These are phyloP conservation scores for Chlorella sp. DNA, from an alignment of 139 green algal genomes.

Conservation along the genomic window DNA sequence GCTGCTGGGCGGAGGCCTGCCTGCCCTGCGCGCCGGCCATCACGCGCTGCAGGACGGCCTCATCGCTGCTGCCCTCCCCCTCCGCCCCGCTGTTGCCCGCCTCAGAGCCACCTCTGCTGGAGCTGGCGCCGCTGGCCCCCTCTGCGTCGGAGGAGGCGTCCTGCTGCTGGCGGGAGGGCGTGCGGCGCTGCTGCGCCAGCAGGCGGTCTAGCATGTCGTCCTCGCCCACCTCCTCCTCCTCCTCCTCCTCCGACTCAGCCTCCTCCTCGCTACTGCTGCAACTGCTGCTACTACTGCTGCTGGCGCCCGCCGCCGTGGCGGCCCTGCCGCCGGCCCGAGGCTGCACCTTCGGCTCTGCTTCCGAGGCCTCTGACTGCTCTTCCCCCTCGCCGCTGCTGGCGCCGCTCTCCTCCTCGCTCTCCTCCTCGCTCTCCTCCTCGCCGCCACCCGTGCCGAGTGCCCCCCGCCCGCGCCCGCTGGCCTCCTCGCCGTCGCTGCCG, in stretches of 20 bases:
- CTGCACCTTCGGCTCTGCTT: no score
- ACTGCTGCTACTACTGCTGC: background rate
- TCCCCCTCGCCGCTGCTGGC: constrained; percentile 11
- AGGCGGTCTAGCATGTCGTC: constrained; percentile 64
- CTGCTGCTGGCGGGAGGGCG: background rate
- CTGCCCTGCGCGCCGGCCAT: constrained; percentile 4
- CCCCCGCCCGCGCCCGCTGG: no score
- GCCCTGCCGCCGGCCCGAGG: no score
- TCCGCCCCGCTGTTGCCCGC: background rate
- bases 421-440: background rate
- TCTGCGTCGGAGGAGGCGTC: background rate
- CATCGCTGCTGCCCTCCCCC: background rate
- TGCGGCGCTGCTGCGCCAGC: constrained; percentile 16
- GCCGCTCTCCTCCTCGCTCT: background rate
- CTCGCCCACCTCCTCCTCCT: constrained; percentile 56
- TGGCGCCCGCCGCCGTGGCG: no score
- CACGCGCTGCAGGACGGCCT: constrained; percentile 22
- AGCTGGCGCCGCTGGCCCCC: background rate
- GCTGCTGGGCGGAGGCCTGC: background rate
- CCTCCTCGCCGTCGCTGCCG: no score
- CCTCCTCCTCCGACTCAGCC: constrained; percentile 44
- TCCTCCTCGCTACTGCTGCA: constrained; percentile 36
- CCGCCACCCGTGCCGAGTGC: background rate
- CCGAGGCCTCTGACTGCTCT: no score
- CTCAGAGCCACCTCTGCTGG: background rate